Conservation (phyloP, 2,329 filamentous ascomycete genomes). For the Colletotrichum falcatum region DNA sequence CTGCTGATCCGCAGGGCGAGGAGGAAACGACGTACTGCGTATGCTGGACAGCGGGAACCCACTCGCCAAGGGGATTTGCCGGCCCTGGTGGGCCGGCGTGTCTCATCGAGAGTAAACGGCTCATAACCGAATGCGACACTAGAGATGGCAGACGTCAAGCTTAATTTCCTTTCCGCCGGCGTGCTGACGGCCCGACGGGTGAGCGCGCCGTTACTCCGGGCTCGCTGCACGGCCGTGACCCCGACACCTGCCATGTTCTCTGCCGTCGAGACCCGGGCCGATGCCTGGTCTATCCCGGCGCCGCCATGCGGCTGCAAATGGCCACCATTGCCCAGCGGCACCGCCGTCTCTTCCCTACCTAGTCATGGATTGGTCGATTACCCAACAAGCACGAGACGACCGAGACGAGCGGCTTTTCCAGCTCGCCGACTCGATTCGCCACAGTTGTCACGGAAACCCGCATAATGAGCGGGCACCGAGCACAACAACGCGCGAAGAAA, state of each 20-base stretch:
- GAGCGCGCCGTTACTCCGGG: neutral
- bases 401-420: neutral
- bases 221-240: neutral
- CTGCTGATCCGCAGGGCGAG: neutral
- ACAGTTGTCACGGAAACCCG: neutral
- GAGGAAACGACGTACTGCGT: too few species aligned
- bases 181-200: neutral
- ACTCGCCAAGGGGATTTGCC: constrained; percentile 24
- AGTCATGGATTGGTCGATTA: too few species aligned
- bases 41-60: neutral
- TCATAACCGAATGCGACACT: constrained; percentile 2
- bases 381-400: too few species aligned
- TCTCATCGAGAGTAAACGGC: constrained; percentile 21
- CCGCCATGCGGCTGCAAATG: neutral
- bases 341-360: neutral
- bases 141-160: constrained; percentile 27
- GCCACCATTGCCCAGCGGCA: too few species aligned
- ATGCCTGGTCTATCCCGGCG: too few species aligned
- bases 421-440: neutral
- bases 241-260: neutral
- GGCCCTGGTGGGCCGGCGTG: constrained; percentile 19
- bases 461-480: neutral
- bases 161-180: constrained; percentile 2
- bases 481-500: too few species aligned
- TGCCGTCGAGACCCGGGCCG: too few species aligned